Evolutionary conservation across 768 basidiomycete species (phyloP).

Genomic region (Lactifluus volemus): DNA sequence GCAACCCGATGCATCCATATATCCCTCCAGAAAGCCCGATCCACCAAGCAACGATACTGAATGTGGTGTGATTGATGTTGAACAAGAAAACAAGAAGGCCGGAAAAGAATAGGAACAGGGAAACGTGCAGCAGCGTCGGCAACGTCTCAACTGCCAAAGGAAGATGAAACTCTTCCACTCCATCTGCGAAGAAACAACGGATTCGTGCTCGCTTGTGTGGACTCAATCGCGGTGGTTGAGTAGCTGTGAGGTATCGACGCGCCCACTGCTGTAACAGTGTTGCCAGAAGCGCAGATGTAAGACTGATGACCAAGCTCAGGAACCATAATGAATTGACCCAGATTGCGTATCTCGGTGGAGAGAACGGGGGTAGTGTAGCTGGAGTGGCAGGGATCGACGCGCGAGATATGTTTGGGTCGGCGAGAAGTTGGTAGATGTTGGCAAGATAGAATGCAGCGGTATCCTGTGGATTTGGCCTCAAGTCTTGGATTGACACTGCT

Average conservation of each 20-base stretch:
- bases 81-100: neutral
- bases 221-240: neutral
- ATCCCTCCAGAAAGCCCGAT: neutral
- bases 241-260: no score
- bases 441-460: no score
- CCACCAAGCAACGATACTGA: no score
- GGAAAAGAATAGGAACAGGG: neutral
- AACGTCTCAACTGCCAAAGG: neutral
- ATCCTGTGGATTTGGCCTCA: no score
- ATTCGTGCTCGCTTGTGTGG: neutral
- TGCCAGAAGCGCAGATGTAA: neutral
- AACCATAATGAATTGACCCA: neutral
- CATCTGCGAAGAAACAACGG: neutral
- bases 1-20: neutral
- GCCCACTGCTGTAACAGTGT: no score
- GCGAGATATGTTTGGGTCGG: no score
- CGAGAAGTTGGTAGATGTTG: no score
- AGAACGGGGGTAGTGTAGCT: no score
- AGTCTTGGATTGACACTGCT: no score
- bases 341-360: no score
- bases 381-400: no score
- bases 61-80: neutral
- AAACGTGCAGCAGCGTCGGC: neutral
- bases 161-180: neutral
- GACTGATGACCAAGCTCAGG: neutral